Evolutionary conservation across 1,284 basidiomycete genomes (phyloP).

Genomic region (Tranzscheliella williamsii): DNA sequence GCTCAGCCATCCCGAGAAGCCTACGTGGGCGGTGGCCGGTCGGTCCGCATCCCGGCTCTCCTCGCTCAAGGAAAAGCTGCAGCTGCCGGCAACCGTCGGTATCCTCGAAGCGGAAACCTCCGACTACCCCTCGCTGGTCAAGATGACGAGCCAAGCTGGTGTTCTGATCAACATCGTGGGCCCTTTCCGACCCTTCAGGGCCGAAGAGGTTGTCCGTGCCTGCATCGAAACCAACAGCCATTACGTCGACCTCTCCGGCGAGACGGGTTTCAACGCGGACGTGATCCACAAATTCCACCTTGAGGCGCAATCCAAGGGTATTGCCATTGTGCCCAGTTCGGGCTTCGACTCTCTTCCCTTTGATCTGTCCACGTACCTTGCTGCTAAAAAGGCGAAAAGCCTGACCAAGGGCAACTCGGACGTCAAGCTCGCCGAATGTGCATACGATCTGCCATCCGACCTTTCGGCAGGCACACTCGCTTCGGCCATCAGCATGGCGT

Average conservation of each 20-base stretch:
- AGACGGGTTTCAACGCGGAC: conserved; percentile 63
- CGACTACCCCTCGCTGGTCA: conserved; percentile 26
- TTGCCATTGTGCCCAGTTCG: conserved; percentile 72
- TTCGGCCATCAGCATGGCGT: conserved; percentile 64
- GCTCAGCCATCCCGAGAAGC: conserved; percentile 30
- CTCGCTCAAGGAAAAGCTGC: conserved; percentile 20
- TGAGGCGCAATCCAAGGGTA: conserved; percentile 69
- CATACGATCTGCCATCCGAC: conserved; percentile 65
- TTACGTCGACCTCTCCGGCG: conserved; percentile 71
- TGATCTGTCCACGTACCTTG: conserved; percentile 69
- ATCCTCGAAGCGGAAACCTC: conserved; percentile 35
- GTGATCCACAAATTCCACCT: conserved; percentile 71
- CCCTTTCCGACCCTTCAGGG: conserved; percentile 40
- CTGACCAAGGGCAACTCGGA: conserved; percentile 57
- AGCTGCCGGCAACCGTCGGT: conserved; percentile 22
- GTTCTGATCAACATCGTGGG: conserved; percentile 52
- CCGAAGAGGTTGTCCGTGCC: conserved; percentile 62
- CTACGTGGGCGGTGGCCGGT: conserved; percentile 49
- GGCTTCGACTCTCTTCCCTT: conserved; percentile 71
- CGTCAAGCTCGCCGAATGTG: conserved; percentile 35
- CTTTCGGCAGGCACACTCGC: conserved; percentile 74
- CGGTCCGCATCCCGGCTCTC: conserved; percentile 39
- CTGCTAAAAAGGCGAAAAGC: conserved; percentile 65
- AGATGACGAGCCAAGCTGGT: conserved; percentile 22
- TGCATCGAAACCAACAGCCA: conserved; percentile 67